Evolutionary conservation across 2,329 filamentous ascomycete species (phyloP).

Genomic region (Venturia aucupariae): DNA sequence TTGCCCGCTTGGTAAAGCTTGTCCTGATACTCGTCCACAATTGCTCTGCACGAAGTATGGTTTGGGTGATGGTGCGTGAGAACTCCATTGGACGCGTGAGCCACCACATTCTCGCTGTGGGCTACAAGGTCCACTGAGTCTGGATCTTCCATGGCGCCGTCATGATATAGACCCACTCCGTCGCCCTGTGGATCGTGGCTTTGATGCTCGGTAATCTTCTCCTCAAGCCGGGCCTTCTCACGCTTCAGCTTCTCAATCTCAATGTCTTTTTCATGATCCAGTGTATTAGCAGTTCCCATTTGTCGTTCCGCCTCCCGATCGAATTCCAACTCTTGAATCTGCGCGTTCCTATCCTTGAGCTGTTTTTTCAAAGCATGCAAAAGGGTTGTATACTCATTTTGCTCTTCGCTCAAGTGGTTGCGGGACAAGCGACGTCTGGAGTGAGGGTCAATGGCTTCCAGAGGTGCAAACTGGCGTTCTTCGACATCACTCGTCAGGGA

Average conservation of each 20-base stretch:
- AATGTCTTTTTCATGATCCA: neutral
- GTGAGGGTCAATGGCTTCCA: conserved; percentile 1
- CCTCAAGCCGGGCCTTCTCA: neutral
- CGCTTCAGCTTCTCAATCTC: neutral
- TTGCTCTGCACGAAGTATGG: neutral
- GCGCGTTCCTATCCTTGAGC: neutral
- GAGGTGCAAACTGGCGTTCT: conserved; percentile 1
- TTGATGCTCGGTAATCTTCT: neutral
- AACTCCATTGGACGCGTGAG: neutral
- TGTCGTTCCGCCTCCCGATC: neutral
- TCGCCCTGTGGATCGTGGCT: neutral
- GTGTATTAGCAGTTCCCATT: neutral
- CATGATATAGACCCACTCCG: neutral
- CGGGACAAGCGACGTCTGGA: neutral
- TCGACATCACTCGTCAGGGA: neutral
- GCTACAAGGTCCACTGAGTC: neutral
- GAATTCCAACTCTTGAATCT: neutral
- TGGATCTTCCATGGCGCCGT: neutral
- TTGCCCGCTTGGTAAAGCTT: neutral
- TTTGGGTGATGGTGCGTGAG: neutral
- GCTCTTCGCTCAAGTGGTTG: conserved; percentile 2
- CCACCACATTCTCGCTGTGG: neutral
- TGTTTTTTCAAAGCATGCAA: neutral
- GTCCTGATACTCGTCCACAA: neutral
- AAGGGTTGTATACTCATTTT: neutral